Evolutionary conservation across 2,329 filamentous ascomycete genomes (phyloP).

Genomic region (Coniosporium tulheliwenetii): DNA sequence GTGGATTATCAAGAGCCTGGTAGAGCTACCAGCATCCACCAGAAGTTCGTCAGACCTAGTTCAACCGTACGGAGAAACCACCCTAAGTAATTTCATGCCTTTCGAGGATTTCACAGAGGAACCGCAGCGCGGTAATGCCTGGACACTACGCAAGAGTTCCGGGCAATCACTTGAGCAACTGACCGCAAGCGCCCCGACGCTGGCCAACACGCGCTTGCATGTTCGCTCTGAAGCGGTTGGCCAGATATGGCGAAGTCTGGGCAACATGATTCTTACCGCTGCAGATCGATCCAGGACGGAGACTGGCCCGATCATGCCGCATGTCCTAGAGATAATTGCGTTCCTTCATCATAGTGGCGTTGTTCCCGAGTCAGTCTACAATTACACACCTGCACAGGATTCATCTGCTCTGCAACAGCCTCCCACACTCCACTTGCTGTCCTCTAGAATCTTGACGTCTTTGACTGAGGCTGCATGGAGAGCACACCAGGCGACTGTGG

Average conservation of each 20-base stretch:
- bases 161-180: background rate
- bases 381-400: conserved; percentile 17
- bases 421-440: conserved; percentile 30
- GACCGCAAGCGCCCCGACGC: conserved; percentile 11
- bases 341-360: conserved; percentile 29
- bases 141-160: too few species aligned
- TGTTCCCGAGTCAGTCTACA: conserved; percentile 30
- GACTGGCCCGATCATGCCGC: conserved; percentile 19
- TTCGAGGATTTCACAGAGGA: conserved; percentile 10
- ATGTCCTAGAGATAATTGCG: conserved; percentile 31
- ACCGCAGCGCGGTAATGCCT: background rate
- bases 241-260: conserved; percentile 29
- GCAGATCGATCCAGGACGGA: conserved; percentile 8
- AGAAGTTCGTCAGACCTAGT: background rate
- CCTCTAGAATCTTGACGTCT: conserved; percentile 30
- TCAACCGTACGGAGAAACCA: background rate
- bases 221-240: conserved; percentile 23
- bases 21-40: conserved; percentile 12
- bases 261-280: conserved; percentile 26
- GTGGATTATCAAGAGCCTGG: conserved; percentile 28
- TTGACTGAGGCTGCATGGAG: conserved; percentile 34
- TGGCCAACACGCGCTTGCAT: background rate
- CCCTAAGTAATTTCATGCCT: background rate
- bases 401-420: conserved; percentile 26
- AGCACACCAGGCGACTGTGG: conserved; percentile 23